These are phyloP conservation scores for Dianthus caryophyllus DNA, from an alignment of 148 eudicot genomes.

Conservation along the genomic window DNA sequence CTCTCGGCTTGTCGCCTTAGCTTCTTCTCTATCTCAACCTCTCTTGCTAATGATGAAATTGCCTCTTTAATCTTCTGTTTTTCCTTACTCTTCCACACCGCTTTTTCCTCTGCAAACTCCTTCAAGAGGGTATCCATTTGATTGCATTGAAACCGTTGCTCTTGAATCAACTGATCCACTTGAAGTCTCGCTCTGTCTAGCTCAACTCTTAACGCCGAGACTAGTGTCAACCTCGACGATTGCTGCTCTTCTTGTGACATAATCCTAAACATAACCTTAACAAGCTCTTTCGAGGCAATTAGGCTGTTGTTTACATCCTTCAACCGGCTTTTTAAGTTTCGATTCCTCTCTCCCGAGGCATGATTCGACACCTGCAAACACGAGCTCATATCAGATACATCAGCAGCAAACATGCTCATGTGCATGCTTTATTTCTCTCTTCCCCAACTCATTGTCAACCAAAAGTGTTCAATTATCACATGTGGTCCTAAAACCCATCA, in stretches of 20 bases:
- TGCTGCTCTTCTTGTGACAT: constrained; percentile 48
- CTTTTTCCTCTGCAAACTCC: constrained; percentile 48
- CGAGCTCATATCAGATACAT: constrained; percentile 11
- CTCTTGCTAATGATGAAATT: constrained; percentile 45
- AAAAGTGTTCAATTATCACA: constrained; percentile 14
- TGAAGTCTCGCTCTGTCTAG: constrained; percentile 38
- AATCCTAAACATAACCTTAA: constrained; percentile 32
- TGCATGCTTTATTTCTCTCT: constrained; percentile 2
- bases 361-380: constrained; percentile 26
- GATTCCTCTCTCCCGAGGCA: constrained; percentile 17
- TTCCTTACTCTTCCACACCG: constrained; percentile 56
- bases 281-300: constrained; percentile 43
- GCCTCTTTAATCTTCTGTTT: constrained; percentile 46
- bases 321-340: constrained; percentile 38
- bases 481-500: constrained; percentile 18
- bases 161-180: constrained; percentile 48
- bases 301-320: constrained; percentile 60
- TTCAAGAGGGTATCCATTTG: constrained; percentile 44
- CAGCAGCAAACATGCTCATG: constrained; percentile 5
- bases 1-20: constrained; percentile 69
- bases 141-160: constrained; percentile 28
- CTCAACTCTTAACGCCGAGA: constrained; percentile 45
- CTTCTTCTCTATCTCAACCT: constrained; percentile 65
- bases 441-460: constrained; percentile 14
- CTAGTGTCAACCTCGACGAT: constrained; percentile 52